A percentile compares a stretch with the other conserved stretches of the same genome.
Evolutionary conservation across 2,329 filamentous ascomycete genomes (phyloP).

Genomic region (Colletotrichum sp.): DNA sequence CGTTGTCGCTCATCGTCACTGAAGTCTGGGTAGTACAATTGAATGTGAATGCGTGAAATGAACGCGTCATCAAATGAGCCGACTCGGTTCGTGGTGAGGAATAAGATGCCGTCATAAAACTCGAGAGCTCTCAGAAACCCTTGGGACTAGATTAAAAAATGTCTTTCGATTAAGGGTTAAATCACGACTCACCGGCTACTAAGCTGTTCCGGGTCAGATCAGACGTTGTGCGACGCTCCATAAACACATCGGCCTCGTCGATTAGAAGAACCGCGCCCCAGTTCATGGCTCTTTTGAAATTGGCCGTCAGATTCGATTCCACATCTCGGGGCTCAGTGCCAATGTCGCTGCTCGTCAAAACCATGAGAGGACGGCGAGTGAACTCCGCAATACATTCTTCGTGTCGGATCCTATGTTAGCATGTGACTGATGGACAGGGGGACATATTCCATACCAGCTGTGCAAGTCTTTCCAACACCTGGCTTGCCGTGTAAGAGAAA

Average conservation of each 20-base stretch:
- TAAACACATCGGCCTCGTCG: no score
- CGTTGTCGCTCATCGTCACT: conserved; percentile 26
- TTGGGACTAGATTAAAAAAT: no score
- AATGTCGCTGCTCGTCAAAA: conserved; percentile 23
- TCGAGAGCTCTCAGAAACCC: conserved; percentile 26
- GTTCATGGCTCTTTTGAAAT: no score
- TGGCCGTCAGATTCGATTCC: no score
- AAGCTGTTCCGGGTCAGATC: no score
- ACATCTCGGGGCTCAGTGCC: no score
- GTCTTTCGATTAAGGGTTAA: no score
- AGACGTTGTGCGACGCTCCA: no score
- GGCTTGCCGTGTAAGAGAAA: conserved; percentile 10
- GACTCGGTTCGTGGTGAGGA: conserved; percentile 33
- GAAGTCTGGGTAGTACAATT: conserved; percentile 31
- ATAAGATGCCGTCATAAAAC: conserved; percentile 34
- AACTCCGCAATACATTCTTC: conserved; percentile 36
- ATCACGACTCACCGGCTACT: no score
- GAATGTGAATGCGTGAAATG: conserved; percentile 33
- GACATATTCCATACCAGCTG: background rate
- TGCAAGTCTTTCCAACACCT: conserved; percentile 17
- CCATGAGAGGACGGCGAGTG: conserved; percentile 33
- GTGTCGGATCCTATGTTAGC: no score
- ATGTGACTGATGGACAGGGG: no score
- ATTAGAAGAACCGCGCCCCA: no score
- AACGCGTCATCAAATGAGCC: conserved; percentile 35